A percentile compares a stretch with the other conserved stretches of the same genome.
phyloP scores from a whole-genome alignment of 2,329 filamentous ascomycete species.

The Trichoderma simmonsii region DNA sequence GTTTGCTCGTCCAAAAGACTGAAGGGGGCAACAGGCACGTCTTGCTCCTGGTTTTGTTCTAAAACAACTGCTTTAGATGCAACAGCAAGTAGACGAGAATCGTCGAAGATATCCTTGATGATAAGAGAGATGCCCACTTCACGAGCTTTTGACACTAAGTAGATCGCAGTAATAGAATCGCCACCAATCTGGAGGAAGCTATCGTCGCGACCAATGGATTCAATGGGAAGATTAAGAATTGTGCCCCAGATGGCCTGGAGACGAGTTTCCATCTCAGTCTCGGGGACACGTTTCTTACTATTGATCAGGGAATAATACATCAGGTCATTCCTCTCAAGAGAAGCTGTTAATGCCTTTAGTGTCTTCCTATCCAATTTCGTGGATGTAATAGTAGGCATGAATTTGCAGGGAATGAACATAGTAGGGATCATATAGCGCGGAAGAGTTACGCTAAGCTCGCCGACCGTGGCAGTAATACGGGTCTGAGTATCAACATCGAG shows the following conservation, averaged over 20 bases:
- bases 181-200: slow-evolving; percentile 22
- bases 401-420: slow-evolving; percentile 37
- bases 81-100: slow-evolving; percentile 20
- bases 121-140: slow-evolving; percentile 15
- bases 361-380: slow-evolving; percentile 15
- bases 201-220: slow-evolving; percentile 20
- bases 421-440: slow-evolving; percentile 42
- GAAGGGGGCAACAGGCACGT: background rate
- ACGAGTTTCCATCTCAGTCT: slow-evolving; percentile 19
- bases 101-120: slow-evolving; percentile 16
- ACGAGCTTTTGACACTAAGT: slow-evolving; percentile 19
- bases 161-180: slow-evolving; percentile 20
- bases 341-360: background rate
- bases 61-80: slow-evolving; percentile 1
- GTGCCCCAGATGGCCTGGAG: slow-evolving; percentile 23
- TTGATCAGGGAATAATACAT: background rate
- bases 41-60: background rate
- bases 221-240: slow-evolving; percentile 10
- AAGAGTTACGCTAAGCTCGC: background rate
- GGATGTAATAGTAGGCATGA: slow-evolving; percentile 32
- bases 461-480: background rate
- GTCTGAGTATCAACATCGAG: background rate
- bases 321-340: background rate
- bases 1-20: background rate
- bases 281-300: background rate